Base-by-base conservation (phyloP, 2,329 filamentous ascomycete genomes). In the Cadophora sp. region DNA sequence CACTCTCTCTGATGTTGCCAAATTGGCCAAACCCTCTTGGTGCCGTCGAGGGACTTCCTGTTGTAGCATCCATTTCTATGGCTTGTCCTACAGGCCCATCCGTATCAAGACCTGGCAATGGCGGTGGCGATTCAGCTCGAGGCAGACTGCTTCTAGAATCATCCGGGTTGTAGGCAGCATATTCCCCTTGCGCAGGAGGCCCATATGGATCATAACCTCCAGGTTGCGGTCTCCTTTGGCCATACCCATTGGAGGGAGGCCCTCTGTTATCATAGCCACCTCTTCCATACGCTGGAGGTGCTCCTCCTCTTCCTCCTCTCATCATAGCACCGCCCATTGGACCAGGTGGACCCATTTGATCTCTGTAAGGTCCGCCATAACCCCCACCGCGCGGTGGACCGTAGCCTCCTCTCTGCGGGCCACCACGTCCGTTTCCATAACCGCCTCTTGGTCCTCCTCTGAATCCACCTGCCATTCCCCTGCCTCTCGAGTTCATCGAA, bases 61-160 rank as follows among this genome's bases (percentile, higher is more conserved):
- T 83, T n/a, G 84, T 83, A 40, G 90, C 89, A 77, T 94, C 91
- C 92, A 97, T 94, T 78, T 96, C 93, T 64, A 94, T 86, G 2
- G 91, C 89, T 75, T 91, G 90, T 11, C 89, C 89, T 14, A 89
- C 78, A 40, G 78, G 73, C 71, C 58, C 73, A 64, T 79, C 73
- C 51, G 27, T 40, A 24, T 82, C 79, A 56, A 80, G 77, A 48
- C 81, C 83, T 3, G 86, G 83, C 24, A 90, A 77, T 6, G 89
- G 89, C 19, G 90, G 89, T 9, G 88, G 88, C 1, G 88, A 89
- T 73, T 89, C 88, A 11, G 87, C 89, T 70, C 88, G 83, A 1
- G 88, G 86, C 26, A 90, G 78, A 60, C 82, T 81, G 43, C 62
- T 68, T 26, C 71, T 68, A n/a, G 59, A 62, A 27, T 69, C 66